These are phyloP conservation scores for Rhizomucor pusillus DNA, from an alignment of 371 early-diverging fungal species.

Conservation along the genomic window DNA sequence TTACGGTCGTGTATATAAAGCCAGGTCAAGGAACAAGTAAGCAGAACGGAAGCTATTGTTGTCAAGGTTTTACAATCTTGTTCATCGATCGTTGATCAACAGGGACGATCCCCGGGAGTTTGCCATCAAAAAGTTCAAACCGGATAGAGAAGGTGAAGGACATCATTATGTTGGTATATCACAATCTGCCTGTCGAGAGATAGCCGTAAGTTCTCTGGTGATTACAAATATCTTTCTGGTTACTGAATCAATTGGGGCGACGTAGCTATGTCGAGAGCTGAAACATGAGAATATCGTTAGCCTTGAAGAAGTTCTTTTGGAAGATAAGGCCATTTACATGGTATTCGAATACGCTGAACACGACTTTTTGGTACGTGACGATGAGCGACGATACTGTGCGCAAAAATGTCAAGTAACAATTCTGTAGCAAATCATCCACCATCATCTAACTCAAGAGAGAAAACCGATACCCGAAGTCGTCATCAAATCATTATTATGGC, in stretches of 20 bases:
- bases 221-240: background rate
- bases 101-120: conserved; percentile 64
- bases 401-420: background rate
- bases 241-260: background rate
- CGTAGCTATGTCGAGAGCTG: conserved; percentile 84
- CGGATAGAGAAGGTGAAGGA: conserved; percentile 88
- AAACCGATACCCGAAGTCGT: conserved; percentile 80
- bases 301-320: conserved; percentile 83
- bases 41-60: background rate
- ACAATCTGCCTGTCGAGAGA: conserved; percentile 93
- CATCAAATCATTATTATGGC: conserved; percentile 88
- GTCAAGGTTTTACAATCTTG: background rate
- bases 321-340: conserved; percentile 92
- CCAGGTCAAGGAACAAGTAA: conserved; percentile 66
- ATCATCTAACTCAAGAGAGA: conserved; percentile 69
- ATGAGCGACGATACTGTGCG: background rate
- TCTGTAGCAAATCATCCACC: conserved; percentile 82
- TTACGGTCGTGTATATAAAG: conserved; percentile 94
- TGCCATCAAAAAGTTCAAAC: conserved; percentile 95
- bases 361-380: conserved; percentile 75
- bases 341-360: conserved; percentile 95
- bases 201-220: conserved; percentile 56
- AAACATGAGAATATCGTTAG: conserved; percentile 83
- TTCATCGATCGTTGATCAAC: background rate
- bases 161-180: conserved; percentile 83